A percentile compares a stretch with the other conserved stretches of the same genome.
Conservation (phyloP, 768 basidiomycete species). For the Naematelia aurantialba region DNA sequence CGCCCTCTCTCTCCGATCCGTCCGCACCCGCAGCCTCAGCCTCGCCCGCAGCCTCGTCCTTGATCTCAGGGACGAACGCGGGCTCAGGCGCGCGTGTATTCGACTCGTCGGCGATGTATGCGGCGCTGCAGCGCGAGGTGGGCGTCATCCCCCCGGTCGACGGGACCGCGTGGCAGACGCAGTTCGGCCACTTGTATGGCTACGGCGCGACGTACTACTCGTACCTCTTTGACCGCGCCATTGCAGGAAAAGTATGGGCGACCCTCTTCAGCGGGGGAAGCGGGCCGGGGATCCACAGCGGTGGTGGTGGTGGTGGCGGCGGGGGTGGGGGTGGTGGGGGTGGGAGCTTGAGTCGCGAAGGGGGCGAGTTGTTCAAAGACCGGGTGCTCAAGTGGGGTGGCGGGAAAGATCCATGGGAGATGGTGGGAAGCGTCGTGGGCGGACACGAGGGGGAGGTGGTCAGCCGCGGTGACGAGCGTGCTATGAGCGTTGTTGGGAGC, state of each 20-base stretch:
- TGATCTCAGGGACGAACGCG: no score
- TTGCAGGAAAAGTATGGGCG: slow-evolving; percentile 86
- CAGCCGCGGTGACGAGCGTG: slow-evolving; percentile 66
- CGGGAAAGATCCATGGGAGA: slow-evolving; percentile 87
- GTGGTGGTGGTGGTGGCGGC: no score
- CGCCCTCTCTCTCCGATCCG: no score
- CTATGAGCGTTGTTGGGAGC: slow-evolving; percentile 83
- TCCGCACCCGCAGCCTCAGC: slow-evolving; percentile 53
- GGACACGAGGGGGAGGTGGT: slow-evolving; percentile 56
- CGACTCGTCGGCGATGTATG: slow-evolving; percentile 67
- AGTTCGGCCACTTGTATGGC: slow-evolving; percentile 91
- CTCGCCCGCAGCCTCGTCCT: no score
- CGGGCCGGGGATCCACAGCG: no score
- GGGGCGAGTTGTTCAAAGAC: slow-evolving; percentile 75
- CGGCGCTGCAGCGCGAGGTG: slow-evolving; percentile 56
- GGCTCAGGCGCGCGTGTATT: slow-evolving; percentile 53
- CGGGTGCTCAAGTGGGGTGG: slow-evolving; percentile 79
- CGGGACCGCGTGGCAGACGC: slow-evolving; percentile 89
- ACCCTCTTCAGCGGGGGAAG: slow-evolving; percentile 74
- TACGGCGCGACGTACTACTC: slow-evolving; percentile 98
- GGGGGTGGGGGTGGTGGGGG: slow-evolving; percentile 35
- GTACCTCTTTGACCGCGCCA: slow-evolving; percentile 92
- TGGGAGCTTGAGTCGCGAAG: slow-evolving; percentile 67
- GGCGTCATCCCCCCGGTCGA: slow-evolving; percentile 78
- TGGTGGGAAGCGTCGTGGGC: slow-evolving; percentile 71